Evolutionary conservation across 2,329 filamentous ascomycete genomes (phyloP), one percentile per base, ranked within the genome.

Genomic region (Celoporthe dispersa): DNA sequence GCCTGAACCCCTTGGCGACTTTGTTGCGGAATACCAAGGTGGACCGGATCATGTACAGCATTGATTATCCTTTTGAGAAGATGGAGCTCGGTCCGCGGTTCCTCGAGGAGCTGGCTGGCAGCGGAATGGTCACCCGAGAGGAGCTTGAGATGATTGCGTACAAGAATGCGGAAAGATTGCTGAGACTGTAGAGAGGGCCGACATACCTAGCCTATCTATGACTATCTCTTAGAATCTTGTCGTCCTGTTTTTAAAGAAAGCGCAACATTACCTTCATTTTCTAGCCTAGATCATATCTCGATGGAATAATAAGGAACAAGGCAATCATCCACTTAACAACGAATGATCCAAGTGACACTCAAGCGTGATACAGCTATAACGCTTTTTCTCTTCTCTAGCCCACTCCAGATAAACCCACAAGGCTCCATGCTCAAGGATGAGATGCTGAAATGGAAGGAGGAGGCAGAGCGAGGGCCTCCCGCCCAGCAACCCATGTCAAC

Each of bases 1-100:
- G 35, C 7, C n/a, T 66, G 35, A 39, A 39, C 25, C 64, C 64
- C 11, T 16, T 66, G 64, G 39, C 64, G 33, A 44, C n/a, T 22
- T 25, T 66, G 8, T 22, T 66, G 48, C 19, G 44, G 48, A 66
- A 41, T 12, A 66, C 64, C 44, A 44, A 28, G 3, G 3, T 66
- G 25, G 64, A 66, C 5, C 48, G 44, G n/a, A 51, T 66, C 11
- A 44, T 66, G 64, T 66, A 66, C 28, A 66, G 64, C 44, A 51
- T 66, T 14, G 48, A 60, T 59, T 59, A 66, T 39, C 48, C 64
- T 33, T 66, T 66, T 39, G 37, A 41, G 44, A 33, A 31, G 33
- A 66, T 44, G 39, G 64, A 66, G n/a, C 37, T 59, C 9, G 64
- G 64, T 4, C 64, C 44, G 1, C 37, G 11, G 9, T 66, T 66